Evolutionary conservation across 169 alveolate species (phyloP).

Genomic region (Cryptosporidium xiaoi): DNA sequence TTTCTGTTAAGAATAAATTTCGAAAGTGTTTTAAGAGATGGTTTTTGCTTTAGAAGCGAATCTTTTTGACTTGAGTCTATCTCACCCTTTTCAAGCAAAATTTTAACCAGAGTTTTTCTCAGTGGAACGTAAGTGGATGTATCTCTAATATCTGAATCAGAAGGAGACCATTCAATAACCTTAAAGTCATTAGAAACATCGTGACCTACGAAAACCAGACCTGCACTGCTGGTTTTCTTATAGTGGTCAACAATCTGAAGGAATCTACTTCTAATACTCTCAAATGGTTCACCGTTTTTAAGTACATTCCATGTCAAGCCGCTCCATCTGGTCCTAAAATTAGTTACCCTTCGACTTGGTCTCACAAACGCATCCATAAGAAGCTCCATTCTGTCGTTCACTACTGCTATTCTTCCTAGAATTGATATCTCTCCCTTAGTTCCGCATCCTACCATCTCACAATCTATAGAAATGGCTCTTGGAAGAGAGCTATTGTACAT

Average conservation of each 20-base stretch:
- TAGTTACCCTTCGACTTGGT: conserved; percentile 48
- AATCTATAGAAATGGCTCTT: conserved; percentile 66
- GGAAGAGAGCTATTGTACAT: conserved; percentile 35
- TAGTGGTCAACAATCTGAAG: conserved; percentile 61
- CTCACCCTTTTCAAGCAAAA: conserved; percentile 47
- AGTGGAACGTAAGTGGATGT: conserved; percentile 57
- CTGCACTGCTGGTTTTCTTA: conserved; percentile 35
- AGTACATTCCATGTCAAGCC: conserved; percentile 64
- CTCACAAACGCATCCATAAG: conserved; percentile 71
- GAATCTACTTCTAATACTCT: conserved; percentile 21
- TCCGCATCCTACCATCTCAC: conserved; percentile 74
- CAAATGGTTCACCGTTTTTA: conserved; percentile 51
- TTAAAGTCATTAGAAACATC: conserved; percentile 64
- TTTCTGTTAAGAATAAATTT: conserved; percentile 25
- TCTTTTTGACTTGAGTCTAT: conserved; percentile 9
- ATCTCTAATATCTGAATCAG: conserved; percentile 60
- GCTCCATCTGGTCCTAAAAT: conserved; percentile 71
- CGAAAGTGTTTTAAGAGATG: conserved; percentile 37
- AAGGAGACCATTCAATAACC: conserved; percentile 57
- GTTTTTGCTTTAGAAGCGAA: conserved; percentile 32
- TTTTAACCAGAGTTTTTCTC: conserved; percentile 21
- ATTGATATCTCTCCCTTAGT: conserved; percentile 47
- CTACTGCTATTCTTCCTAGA: conserved; percentile 69
- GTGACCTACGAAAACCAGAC: conserved; percentile 68
- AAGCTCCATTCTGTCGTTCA: conserved; percentile 47